Conservation (phyloP, 345 rosid species). For the Sonneratia caseolaris region DNA sequence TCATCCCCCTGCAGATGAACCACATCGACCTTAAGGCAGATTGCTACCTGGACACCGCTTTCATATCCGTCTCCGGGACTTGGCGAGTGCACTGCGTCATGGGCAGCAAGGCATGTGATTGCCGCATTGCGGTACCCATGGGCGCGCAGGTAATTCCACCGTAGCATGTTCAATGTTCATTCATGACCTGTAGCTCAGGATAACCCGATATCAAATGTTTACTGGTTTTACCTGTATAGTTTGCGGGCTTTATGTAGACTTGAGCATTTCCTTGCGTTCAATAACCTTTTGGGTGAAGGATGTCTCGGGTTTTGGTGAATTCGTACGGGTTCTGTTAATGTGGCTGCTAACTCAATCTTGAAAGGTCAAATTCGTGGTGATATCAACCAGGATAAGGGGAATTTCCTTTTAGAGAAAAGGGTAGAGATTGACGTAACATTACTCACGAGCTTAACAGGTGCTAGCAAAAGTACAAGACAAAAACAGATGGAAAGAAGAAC, state of each 20-base stretch:
- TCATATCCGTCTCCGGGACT: conserved; percentile 46
- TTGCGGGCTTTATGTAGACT: background rate
- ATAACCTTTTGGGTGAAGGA: no score
- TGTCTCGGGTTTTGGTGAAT: no score
- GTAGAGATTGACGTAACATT: no score
- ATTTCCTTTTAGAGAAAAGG: no score
- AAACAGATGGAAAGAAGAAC: no score
- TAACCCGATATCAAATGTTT: background rate
- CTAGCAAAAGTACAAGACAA: no score
- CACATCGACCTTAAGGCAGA: conserved; percentile 51
- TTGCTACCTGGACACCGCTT: conserved; percentile 51
- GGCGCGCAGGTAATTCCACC: conserved; percentile 59
- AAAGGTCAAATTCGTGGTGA: no score
- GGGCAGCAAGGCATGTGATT: conserved; percentile 83
- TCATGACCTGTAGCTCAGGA: background rate
- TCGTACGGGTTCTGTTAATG: no score
- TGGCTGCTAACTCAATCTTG: no score
- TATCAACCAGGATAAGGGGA: no score
- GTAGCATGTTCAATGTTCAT: background rate
- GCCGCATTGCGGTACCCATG: conserved; percentile 77
- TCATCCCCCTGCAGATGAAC: conserved; percentile 85
- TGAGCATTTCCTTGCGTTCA: no score
- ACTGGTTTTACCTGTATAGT: background rate
- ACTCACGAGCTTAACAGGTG: no score
- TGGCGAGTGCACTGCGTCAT: conserved; percentile 92